Evolutionary conservation across 371 early-diverging fungal genomes (phyloP).

Genomic region (Actinomortierella wolfii): DNA sequence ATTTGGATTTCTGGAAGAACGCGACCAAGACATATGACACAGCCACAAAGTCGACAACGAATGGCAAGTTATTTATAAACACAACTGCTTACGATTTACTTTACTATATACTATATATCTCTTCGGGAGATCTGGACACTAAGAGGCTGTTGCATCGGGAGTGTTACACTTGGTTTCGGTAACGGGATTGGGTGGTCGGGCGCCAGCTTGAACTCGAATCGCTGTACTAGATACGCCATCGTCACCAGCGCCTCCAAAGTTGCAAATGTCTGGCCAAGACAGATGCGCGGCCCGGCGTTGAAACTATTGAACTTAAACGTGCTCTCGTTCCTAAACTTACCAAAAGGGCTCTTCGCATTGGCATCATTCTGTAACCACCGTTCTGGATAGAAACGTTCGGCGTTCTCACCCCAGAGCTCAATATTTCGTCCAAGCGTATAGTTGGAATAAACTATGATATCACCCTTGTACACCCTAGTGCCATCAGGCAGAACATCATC

Average conservation of each 20-base stretch:
- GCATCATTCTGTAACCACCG: slow-evolving; percentile 28
- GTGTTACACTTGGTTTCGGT: not conserved
- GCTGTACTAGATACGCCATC: slow-evolving; percentile 48
- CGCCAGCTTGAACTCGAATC: slow-evolving; percentile 50
- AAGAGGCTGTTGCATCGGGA: slow-evolving; percentile 2
- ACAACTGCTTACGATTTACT: no score
- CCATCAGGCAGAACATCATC: slow-evolving; percentile 74
- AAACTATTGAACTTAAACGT: slow-evolving; percentile 49
- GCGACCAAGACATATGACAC: no score
- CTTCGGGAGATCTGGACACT: not conserved
- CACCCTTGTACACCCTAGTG: slow-evolving; percentile 56
- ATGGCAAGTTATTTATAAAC: no score
- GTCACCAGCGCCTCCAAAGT: slow-evolving; percentile 59
- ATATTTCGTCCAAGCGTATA: slow-evolving; percentile 36
- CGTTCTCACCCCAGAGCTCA: slow-evolving; percentile 39
- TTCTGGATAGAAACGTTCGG: slow-evolving; percentile 30
- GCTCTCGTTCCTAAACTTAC: slow-evolving; percentile 26
- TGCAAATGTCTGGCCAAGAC: slow-evolving; percentile 64
- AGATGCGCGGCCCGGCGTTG: slow-evolving; percentile 75
- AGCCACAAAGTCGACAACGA: no score
- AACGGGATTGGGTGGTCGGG: slow-evolving; percentile 35
- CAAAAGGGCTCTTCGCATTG: slow-evolving; percentile 4
- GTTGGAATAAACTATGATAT: slow-evolving; percentile 25
- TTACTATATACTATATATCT: no score
- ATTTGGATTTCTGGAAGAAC: no score